These are phyloP conservation scores for Cucumis hystrix DNA, from an alignment of 306 rosid genomes.

Conservation along the genomic window DNA sequence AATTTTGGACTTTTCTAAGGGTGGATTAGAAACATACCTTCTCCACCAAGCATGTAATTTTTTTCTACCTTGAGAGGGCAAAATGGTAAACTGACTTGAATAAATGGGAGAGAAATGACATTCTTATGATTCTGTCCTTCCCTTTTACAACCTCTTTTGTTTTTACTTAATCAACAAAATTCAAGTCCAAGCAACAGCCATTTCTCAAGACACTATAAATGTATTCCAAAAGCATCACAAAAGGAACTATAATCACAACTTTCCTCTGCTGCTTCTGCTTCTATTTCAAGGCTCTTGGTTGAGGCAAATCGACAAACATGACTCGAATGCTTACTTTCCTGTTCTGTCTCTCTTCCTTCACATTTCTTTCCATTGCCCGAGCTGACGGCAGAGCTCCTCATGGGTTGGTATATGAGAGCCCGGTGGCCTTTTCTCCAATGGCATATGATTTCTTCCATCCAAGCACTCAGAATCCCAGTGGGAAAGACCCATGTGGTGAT, in stretches of 20 bases:
- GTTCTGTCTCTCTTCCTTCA: slow-evolving; percentile 27
- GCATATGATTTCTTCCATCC: slow-evolving; percentile 84
- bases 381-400: slow-evolving; percentile 86
- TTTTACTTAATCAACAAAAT: slow-evolving; percentile 20
- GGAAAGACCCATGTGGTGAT: slow-evolving; percentile 32
- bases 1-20: neutral
- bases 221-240: slow-evolving; percentile 15
- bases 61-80: slow-evolving; percentile 1
- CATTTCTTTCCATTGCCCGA: slow-evolving; percentile 26
- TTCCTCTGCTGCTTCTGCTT: slow-evolving; percentile 11
- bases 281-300: slow-evolving; percentile 8
- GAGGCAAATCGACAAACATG: slow-evolving; percentile 19
- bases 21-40: neutral
- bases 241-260: slow-evolving; percentile 10
- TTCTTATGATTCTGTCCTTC: slow-evolving; percentile 52
- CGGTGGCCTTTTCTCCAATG: slow-evolving; percentile 54
- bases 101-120: slow-evolving; percentile 6
- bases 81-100: neutral
- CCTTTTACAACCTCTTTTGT: slow-evolving; percentile 18
- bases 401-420: slow-evolving; percentile 48
- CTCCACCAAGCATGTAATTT: neutral
- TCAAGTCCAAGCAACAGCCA: slow-evolving; percentile 52
- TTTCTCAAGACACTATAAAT: slow-evolving; percentile 47
- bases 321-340: slow-evolving; percentile 16
- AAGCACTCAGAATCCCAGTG: slow-evolving; percentile 20